Evolutionary conservation across 768 basidiomycete genomes (phyloP).

Genomic region (Termitomyces sp.): DNA sequence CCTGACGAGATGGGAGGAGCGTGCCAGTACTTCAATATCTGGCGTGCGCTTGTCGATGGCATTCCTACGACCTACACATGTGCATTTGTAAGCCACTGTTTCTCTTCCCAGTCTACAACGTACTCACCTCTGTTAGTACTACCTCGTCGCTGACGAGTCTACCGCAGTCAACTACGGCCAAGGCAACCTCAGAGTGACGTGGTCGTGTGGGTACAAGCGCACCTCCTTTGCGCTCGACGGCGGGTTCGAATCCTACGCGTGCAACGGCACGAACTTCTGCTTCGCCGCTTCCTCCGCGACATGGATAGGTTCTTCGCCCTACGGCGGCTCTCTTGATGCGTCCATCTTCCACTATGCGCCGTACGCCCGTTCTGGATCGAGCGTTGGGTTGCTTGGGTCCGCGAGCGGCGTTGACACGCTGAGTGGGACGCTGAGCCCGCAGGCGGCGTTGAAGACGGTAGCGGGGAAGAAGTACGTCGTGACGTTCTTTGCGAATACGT

Average conservation of each 20-base stretch:
- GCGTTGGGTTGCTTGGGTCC: constrained; percentile 41
- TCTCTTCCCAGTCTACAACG: too few relatives aligned
- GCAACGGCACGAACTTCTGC: constrained; percentile 34
- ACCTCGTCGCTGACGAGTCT: constrained; percentile 37
- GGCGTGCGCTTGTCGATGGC: constrained; percentile 45
- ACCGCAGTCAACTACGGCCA: constrained; percentile 47
- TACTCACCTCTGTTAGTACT: constrained; percentile 31
- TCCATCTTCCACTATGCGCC: constrained; percentile 39
- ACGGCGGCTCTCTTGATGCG: constrained; percentile 38
- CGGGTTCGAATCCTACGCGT: constrained; percentile 41
- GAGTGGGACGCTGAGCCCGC: constrained; percentile 35
- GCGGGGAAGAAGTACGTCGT: constrained; percentile 36
- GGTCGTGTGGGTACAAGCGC: constrained; percentile 45
- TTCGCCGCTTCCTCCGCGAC: constrained; percentile 30
- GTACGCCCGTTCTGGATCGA: constrained; percentile 38
- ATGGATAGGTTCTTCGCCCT: constrained; percentile 38
- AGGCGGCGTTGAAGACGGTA: constrained; percentile 29
- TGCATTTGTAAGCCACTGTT: constrained; percentile 36
- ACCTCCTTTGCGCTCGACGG: constrained; percentile 36
- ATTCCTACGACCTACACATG: constrained; percentile 48
- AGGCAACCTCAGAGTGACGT: constrained; percentile 41
- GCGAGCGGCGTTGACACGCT: constrained; percentile 33
- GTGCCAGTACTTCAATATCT: constrained; percentile 53
- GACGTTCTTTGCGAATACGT: constrained; percentile 39
- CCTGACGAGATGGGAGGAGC: constrained; percentile 40